Conservation (phyloP, 2,329 filamentous ascomycete species). For the Akanthomyces lecanii region DNA sequence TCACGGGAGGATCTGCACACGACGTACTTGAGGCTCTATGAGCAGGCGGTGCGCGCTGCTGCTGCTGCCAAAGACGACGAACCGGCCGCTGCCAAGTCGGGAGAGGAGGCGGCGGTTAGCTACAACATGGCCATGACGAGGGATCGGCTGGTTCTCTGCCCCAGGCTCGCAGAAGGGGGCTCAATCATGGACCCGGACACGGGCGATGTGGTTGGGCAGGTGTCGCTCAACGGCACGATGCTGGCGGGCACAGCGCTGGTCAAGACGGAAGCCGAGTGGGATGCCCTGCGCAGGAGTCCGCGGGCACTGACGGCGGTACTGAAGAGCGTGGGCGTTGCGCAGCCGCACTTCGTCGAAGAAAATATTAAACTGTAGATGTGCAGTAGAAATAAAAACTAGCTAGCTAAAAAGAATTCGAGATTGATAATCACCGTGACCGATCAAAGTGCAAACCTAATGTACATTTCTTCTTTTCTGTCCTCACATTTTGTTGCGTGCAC, state of each 20-base stretch:
- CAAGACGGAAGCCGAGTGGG: slow-evolving; percentile 55
- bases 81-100: slow-evolving; percentile 22
- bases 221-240: slow-evolving; percentile 59
- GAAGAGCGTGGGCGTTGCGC: slow-evolving; percentile 29
- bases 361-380: slow-evolving; percentile 10
- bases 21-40: slow-evolving; percentile 47
- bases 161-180: slow-evolving; percentile 49
- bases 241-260: slow-evolving; percentile 61
- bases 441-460: background rate
- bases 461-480: background rate
- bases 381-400: background rate
- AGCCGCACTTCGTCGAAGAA: slow-evolving; percentile 4
- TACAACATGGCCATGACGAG: slow-evolving; percentile 61
- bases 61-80: slow-evolving; percentile 26
- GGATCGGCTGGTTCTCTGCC: slow-evolving; percentile 49
- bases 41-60: slow-evolving; percentile 34
- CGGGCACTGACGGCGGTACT: slow-evolving; percentile 24
- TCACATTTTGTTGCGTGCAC: background rate
- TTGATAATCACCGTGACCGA: background rate
- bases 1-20: slow-evolving; percentile 34
- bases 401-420: background rate
- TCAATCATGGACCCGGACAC: slow-evolving; percentile 27
- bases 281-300: slow-evolving; percentile 42
- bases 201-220: slow-evolving; percentile 35
- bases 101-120: slow-evolving; percentile 51